Evolutionary conservation across 306 rosid species (phyloP).

Genomic region (Begonia masoniana): DNA sequence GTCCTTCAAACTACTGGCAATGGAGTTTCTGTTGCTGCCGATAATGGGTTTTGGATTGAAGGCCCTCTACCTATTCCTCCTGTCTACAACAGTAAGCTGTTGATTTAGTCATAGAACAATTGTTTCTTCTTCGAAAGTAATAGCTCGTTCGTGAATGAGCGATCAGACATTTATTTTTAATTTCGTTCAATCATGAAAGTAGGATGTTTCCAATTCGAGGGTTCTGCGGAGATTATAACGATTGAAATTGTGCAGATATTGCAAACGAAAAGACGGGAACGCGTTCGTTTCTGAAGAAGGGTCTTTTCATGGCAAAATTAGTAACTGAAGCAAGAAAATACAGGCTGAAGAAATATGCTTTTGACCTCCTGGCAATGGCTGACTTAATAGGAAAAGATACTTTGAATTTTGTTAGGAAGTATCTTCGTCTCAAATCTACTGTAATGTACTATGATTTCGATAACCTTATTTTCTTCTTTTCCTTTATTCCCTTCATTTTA

Average conservation of each 20-base stretch:
- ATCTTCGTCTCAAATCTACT: constrained; percentile 67
- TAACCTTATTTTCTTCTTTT: no score
- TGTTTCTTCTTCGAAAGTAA: no score
- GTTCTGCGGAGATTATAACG: neutral
- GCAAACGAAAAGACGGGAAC: constrained; percentile 75
- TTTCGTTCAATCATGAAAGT: no score
- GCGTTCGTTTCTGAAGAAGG: constrained; percentile 63
- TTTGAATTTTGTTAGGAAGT: constrained; percentile 65
- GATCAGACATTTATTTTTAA: no score
- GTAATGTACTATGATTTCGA: constrained; percentile 85
- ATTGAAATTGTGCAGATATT: constrained; percentile 30
- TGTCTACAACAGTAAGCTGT: constrained; percentile 43
- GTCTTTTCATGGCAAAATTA: constrained; percentile 58
- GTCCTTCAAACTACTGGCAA: constrained; percentile 24
- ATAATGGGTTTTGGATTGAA: constrained; percentile 62
- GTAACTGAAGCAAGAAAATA: constrained; percentile 54
- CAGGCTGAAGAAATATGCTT: constrained; percentile 59
- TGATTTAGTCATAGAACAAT: no score
- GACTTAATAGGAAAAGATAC: constrained; percentile 64
- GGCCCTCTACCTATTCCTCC: constrained; percentile 57
- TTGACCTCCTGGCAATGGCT: constrained; percentile 83
- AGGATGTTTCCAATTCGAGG: no score
- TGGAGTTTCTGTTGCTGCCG: constrained; percentile 42
- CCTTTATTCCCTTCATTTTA: no score
- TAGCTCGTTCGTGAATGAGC: no score